phyloP scores from a whole-genome alignment of 2,329 filamentous ascomycete species.

The Phyllosticta citriasiana region DNA sequence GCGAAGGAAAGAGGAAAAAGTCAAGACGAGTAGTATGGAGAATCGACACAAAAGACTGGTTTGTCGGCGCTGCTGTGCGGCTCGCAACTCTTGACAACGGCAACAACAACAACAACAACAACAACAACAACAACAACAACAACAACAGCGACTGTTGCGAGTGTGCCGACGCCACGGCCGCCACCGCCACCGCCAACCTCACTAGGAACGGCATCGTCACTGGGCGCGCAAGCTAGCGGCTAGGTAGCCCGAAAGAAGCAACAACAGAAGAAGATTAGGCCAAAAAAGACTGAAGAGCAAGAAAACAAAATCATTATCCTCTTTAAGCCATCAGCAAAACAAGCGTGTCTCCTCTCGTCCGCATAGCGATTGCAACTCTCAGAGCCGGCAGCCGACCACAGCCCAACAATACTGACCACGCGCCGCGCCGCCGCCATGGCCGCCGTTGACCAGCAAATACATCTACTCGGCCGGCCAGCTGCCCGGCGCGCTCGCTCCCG shows the following conservation, averaged over 20 bases:
- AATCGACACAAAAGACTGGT: background rate
- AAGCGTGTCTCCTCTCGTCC: background rate
- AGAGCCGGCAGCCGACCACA: background rate
- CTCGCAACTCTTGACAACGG: background rate
- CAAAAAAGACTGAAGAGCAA: too few relatives aligned
- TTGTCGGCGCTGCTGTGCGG: background rate
- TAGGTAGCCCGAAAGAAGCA: background rate
- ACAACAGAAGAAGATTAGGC: background rate
- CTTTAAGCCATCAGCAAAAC: background rate
- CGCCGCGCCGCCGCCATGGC: too few relatives aligned
- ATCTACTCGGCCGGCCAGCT: background rate
- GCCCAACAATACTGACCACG: background rate
- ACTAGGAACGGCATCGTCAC: background rate
- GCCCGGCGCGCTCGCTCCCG: background rate
- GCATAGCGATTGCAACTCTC: background rate
- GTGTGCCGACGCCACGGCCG: too few relatives aligned
- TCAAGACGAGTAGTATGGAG: background rate
- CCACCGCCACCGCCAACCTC: background rate
- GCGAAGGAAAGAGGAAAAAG: background rate
- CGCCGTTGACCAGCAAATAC: too few relatives aligned
- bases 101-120: background rate
- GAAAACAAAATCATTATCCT: background rate
- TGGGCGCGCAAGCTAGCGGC: background rate
- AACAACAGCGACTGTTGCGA: background rate
- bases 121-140: too few relatives aligned